A percentile compares a stretch with the other conserved stretches of the same genome.
Conservation (phyloP, 2,329 filamentous ascomycete genomes). For the Microascus cirrosus region DNA sequence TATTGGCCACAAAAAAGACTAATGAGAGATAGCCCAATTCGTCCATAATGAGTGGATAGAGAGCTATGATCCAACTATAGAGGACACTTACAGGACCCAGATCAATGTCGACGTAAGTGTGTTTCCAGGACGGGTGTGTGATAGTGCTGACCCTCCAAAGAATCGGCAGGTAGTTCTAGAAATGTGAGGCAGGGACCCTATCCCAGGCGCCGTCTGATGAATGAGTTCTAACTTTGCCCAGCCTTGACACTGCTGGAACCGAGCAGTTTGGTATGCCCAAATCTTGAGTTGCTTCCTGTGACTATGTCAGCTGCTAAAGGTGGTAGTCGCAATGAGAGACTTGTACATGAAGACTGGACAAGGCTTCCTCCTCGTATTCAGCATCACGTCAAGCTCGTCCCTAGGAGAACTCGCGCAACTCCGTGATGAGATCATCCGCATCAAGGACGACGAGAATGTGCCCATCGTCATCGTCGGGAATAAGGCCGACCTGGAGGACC, state of each 20-base stretch:
- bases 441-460: constrained; percentile 77
- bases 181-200: constrained; percentile 46
- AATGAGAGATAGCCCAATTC: constrained; percentile 59
- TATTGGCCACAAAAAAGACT: constrained; percentile 11
- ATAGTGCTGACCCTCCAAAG: constrained; percentile 27
- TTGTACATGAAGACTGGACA: constrained; percentile 91
- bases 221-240: constrained; percentile 21
- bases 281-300: background rate
- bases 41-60: constrained; percentile 94
- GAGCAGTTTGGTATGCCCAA: constrained; percentile 72
- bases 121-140: background rate
- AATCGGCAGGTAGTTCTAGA: constrained; percentile 81
- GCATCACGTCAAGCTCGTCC: constrained; percentile 78
- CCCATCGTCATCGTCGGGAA: constrained; percentile 88
- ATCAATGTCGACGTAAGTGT: constrained; percentile 71
- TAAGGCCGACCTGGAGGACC: constrained; percentile 83
- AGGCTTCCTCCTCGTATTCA: constrained; percentile 85
- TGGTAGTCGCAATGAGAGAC: constrained; percentile 55
- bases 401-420: constrained; percentile 70
- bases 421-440: constrained; percentile 80
- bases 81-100: constrained; percentile 66
- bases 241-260: constrained; percentile 80
- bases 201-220: background rate
- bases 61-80: constrained; percentile 70
- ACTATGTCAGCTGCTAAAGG: background rate